A percentile compares a stretch with the other conserved stretches of the same genome.
Conservation (phyloP, 306 rosid genomes). For the Trifolium pratense region DNA sequence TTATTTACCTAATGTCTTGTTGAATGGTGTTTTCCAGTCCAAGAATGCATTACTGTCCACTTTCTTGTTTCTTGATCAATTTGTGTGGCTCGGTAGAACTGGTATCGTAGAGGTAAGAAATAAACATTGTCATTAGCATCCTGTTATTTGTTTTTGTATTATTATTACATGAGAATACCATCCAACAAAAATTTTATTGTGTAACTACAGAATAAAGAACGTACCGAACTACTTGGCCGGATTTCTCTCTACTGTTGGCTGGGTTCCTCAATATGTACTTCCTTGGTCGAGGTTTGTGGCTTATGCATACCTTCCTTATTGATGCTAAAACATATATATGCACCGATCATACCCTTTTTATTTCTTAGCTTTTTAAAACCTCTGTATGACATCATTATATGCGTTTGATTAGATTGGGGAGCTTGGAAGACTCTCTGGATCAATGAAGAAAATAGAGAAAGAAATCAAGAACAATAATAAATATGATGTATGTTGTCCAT, state of each 20-base stretch:
- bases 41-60: constrained; percentile 89
- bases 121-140: constrained; percentile 11
- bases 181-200: constrained; percentile 35
- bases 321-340: not conserved
- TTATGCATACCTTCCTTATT: constrained; percentile 32
- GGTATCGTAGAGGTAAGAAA: constrained; percentile 72
- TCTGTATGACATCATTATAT: constrained; percentile 31
- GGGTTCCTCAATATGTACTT: constrained; percentile 78
- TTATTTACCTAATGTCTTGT: constrained; percentile 29
- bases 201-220: constrained; percentile 78
- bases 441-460: constrained; percentile 85
- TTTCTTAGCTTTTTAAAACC: constrained; percentile 13
- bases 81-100: constrained; percentile 90
- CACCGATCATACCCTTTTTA: not conserved
- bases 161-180: not conserved
- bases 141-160: constrained; percentile 29
- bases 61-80: constrained; percentile 94
- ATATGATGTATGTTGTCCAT: constrained; percentile 64
- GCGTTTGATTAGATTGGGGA: constrained; percentile 74
- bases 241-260: constrained; percentile 93
- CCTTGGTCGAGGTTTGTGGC: constrained; percentile 82
- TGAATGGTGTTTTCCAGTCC: constrained; percentile 57
- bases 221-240: constrained; percentile 72
- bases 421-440: constrained; percentile 87
- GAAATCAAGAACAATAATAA: constrained; percentile 70